phyloP scores from a whole-genome alignment of 1,284 basidiomycete species.

The Tilletiopsis washingtonensis region DNA sequence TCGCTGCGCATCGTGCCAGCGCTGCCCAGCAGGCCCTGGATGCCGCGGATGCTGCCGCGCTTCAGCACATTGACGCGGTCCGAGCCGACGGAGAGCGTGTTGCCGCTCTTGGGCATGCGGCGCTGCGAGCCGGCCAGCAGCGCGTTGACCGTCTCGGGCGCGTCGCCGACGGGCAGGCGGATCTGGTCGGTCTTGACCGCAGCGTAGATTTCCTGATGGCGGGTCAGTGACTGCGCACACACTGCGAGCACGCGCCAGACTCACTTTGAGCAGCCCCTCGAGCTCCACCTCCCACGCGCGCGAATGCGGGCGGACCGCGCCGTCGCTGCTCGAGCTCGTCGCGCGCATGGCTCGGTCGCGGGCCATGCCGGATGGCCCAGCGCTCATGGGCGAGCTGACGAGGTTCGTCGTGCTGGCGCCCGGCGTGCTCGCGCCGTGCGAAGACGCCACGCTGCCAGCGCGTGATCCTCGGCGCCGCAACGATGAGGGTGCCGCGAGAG shows the following conservation, averaged over 20 bases:
- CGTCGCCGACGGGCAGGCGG: constrained; percentile 58
- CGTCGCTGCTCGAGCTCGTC: too few species aligned
- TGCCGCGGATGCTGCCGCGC: constrained; percentile 76
- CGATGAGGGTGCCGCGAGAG: background rate
- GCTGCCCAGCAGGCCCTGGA: constrained; percentile 63
- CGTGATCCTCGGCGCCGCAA: too few species aligned
- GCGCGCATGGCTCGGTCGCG: too few species aligned
- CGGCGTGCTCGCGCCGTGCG: too few species aligned
- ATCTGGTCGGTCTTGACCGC: constrained; percentile 86
- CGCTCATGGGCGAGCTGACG: too few species aligned
- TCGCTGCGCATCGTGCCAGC: constrained; percentile 4
- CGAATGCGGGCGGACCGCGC: too few species aligned
- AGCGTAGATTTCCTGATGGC: constrained; percentile 81
- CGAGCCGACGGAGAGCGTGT: constrained; percentile 23
- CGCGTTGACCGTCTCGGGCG: background rate
- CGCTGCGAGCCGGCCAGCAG: constrained; percentile 4
- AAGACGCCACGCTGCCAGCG: too few species aligned
- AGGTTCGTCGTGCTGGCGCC: too few species aligned
- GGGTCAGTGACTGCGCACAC: background rate
- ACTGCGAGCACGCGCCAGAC: constrained; percentile 20
- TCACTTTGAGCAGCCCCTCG: constrained; percentile 72
- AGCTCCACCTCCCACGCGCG: constrained; percentile 69
- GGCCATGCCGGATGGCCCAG: too few species aligned
- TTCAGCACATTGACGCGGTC: constrained; percentile 65
- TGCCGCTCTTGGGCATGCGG: constrained; percentile 10